These are phyloP conservation scores for Prinsepia uniflora DNA, from an alignment of 306 rosid species.

Conservation along the genomic window DNA sequence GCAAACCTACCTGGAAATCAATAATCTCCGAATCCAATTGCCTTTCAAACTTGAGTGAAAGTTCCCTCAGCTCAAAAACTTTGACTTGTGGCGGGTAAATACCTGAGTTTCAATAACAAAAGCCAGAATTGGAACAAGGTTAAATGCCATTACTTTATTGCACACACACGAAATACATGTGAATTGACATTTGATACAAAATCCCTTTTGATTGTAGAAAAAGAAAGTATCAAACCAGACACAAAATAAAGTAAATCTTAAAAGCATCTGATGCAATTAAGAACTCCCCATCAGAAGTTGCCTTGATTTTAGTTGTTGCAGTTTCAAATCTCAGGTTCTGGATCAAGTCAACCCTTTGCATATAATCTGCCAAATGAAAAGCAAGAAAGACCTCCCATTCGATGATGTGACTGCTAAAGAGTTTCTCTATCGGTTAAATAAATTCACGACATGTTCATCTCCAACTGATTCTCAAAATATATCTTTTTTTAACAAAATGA, in stretches of 20 bases:
- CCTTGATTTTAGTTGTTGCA: slow-evolving; percentile 78
- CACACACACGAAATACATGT: not conserved
- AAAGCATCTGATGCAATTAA: slow-evolving; percentile 73
- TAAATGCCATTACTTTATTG: not conserved
- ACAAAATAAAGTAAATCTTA: not conserved
- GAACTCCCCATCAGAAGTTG: slow-evolving; percentile 81
- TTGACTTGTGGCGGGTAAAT: slow-evolving; percentile 94
- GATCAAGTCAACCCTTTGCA: slow-evolving; percentile 57
- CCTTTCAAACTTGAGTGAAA: slow-evolving; percentile 83
- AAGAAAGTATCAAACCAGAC: not conserved
- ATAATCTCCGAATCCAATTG: slow-evolving; percentile 89
- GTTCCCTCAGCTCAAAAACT: slow-evolving; percentile 74
- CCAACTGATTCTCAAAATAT: not conserved
- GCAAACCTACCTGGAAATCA: slow-evolving; percentile 70
- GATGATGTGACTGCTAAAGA: not conserved
- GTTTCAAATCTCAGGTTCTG: slow-evolving; percentile 80
- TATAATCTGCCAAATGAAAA: slow-evolving; percentile 50
- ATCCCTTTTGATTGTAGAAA: not conserved
- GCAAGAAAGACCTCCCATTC: not conserved
- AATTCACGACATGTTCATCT: not conserved
- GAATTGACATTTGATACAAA: not conserved
- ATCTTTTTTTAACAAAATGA: too few species aligned
- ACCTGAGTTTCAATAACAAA: slow-evolving; percentile 42
- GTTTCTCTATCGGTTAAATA: not conserved
- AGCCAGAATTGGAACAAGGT: not conserved